Evolutionary conservation across 1,139 yeast species (phyloP), one percentile per base, ranked within the genome.

Genomic region (Saccharomyces hybrid): DNA sequence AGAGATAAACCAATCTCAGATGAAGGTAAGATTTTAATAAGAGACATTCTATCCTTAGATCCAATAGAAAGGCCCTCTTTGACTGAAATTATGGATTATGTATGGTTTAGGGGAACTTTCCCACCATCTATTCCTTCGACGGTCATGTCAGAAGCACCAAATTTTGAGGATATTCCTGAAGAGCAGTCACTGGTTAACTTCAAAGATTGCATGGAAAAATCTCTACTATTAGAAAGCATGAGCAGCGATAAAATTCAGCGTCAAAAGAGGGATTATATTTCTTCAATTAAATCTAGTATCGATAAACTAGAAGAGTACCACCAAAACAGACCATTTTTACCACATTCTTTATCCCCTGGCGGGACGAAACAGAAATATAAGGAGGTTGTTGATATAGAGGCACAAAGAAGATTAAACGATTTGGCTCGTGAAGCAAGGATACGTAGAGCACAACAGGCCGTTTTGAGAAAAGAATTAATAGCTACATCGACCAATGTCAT

Each of bases 271-370:
- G 50, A 38, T 6, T 38, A 38, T 38, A 46, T 46, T n/a, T 42
- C 51, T n/a, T 34, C 44, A 32, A 42, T 29, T n/a, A 42, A 53
- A 48, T 55, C 51, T 27, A 51, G 55, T 25, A 52, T 49, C 13
- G 53, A 55, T 5, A 55, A 48, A 9, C 42, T 51, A 25, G 32
- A 48, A 16, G 47, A 47, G 32, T 56, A 57, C 31, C 55, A 34
- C 5, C 52, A 51, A 51, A 47, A 53, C 23, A 56, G 56, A 63
- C 73, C 88, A 5, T 79, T 91, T 61, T 76, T 91, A 61, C 98
- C 98, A 47, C 86, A 84, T 62, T 87, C 96, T 1, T 78, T 91
- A 65, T 90, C 97, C 29, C 98, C 98, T 14, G 93, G 93, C 61
- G 91, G 90, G 63, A 89, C 96, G 51, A 86, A 84, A 69, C 84